Evolutionary conservation across 495 filamentous ascomycete genomes (phyloP).

Genomic region (Aspergillus sclerotioniger): DNA sequence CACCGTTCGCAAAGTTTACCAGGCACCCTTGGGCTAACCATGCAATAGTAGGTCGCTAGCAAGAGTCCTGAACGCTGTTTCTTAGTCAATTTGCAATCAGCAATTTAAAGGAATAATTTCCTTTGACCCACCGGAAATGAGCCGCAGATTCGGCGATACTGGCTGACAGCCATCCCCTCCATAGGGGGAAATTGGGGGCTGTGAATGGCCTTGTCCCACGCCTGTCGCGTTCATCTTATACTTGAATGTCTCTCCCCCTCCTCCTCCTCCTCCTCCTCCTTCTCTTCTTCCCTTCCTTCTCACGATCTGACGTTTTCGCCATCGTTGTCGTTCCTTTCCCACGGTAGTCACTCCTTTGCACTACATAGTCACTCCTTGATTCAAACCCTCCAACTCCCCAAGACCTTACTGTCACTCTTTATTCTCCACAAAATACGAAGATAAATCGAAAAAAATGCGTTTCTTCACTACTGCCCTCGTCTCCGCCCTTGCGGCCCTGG

Average conservation of each 20-base stretch:
- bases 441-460: constrained; percentile 47
- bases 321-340: constrained; percentile 21
- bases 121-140: constrained; percentile 12
- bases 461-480: constrained; percentile 45
- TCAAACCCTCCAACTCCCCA: constrained; percentile 25
- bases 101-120: constrained; percentile 1
- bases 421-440: constrained; percentile 9
- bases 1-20: constrained; percentile 3
- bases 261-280: constrained; percentile 19
- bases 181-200: constrained; percentile 7
- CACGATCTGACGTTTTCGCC: constrained; percentile 6
- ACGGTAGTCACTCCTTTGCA: constrained; percentile 24
- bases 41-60: neutral
- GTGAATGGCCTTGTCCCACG: constrained; percentile 3
- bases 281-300: constrained; percentile 14
- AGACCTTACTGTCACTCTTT: constrained; percentile 17
- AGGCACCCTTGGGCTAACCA: neutral
- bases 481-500: constrained; percentile 50
- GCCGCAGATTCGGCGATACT: constrained; percentile 14
- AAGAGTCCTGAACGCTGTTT: neutral
- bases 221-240: neutral
- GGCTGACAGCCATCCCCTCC: constrained; percentile 11
- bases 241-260: constrained; percentile 19
- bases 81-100: neutral
- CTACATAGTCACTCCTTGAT: constrained; percentile 29